A percentile compares a stretch with the other conserved stretches of the same genome.
These are phyloP conservation scores for Aspergillus latus DNA, from an alignment of 2,329 filamentous ascomycete species.

Conservation along the genomic window DNA sequence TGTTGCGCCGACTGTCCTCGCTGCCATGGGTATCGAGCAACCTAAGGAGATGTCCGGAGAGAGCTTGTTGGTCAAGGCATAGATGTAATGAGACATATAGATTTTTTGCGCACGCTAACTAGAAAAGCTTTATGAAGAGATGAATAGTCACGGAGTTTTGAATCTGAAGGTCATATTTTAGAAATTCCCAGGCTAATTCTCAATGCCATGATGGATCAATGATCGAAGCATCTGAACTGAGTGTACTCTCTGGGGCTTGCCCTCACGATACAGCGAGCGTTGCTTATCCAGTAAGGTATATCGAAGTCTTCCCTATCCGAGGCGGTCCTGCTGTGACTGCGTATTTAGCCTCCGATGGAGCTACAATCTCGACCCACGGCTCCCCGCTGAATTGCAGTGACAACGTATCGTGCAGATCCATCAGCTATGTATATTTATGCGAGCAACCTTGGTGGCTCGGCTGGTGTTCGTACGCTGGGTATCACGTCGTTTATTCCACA, in stretches of 20 bases:
- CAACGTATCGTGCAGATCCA: neutral
- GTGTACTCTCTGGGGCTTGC: neutral
- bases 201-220: neutral
- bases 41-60: slow-evolving; percentile 89
- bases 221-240: too few species aligned
- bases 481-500: neutral
- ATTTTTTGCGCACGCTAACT: slow-evolving; percentile 16
- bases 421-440: neutral
- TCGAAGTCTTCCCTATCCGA: neutral
- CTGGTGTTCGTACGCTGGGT: neutral
- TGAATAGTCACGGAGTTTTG: slow-evolving; percentile 22
- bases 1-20: slow-evolving; percentile 90
- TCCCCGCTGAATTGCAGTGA: neutral
- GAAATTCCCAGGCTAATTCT: neutral
- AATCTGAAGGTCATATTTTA: slow-evolving; percentile 1
- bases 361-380: neutral
- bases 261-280: neutral
- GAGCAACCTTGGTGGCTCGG: neutral
- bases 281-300: too few species aligned
- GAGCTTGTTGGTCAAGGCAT: slow-evolving; percentile 74
- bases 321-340: neutral
- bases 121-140: slow-evolving; percentile 28
- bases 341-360: neutral
- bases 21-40: slow-evolving; percentile 84
- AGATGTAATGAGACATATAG: slow-evolving; percentile 26